Base-by-base conservation (phyloP, 768 basidiomycete genomes). In the Pulveroboletus sp. region DNA sequence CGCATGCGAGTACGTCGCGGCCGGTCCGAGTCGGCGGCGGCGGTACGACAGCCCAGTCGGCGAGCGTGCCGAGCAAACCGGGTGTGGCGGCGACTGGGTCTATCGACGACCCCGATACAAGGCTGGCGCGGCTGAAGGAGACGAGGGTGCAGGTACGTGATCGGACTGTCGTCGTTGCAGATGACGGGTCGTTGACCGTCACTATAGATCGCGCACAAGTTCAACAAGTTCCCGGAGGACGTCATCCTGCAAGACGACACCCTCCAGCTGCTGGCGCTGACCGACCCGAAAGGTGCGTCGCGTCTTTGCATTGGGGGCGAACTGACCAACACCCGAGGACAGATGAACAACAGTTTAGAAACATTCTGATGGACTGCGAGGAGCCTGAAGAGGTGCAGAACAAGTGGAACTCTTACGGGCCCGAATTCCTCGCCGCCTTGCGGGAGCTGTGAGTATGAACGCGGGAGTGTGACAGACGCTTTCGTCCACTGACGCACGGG, bases 211-310 rank as follows among this genome's bases (percentile, higher is more conserved):
- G 48, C 60, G 22, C 44, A 50, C 2, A 40, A 20, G 36, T 51
- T 44, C 13, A 5, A 32, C 5, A 45, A 34, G 27, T 23, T 31
- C 37, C 29, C 45, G 5, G 34, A 49, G 19, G 55, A 58, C 0
- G 19, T 42, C n/a, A 31, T 68, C 27, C 43, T 66, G 11, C 53
- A 57, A 36, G 63, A 63, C 7, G 55, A 65, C 23, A 59, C 61
- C 16, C 63, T 66, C 6, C 54, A 66, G 23, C 10, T 54, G 17
- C 32, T 66, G 45, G 63, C 61, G 8, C 24, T 57, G 36, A 54
- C 47, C 3, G 22, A 55, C 19, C 61, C 65, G 2, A 41, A 50
- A 45, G 65, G 64, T 61, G 36, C 3, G 45, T 40, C 5, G 11
- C 19, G 8, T 35, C 8, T 9, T 5, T 8, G 7, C n/a, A 14